phyloP scores from a whole-genome alignment of 805 yeast species.

The Myxozyma monticola region DNA sequence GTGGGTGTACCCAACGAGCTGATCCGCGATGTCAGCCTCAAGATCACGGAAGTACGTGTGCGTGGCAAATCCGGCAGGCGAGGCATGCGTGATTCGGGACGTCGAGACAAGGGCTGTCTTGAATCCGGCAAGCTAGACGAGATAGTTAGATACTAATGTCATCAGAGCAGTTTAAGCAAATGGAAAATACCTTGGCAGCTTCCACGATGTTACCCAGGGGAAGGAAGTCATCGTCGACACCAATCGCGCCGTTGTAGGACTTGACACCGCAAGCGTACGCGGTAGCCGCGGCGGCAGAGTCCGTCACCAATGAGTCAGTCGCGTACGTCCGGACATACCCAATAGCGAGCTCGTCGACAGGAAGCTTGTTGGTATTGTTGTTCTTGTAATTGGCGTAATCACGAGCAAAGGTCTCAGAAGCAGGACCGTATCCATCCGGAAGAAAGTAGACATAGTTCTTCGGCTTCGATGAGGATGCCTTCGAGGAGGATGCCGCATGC shows the following conservation, averaged over 20 bases:
- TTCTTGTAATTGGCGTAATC: conserved; percentile 22
- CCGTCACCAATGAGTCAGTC: conserved; percentile 74
- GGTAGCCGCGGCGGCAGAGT: conserved; percentile 97
- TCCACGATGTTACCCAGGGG: conserved; percentile 91
- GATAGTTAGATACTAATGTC: neutral
- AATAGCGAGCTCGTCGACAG: conserved; percentile 59
- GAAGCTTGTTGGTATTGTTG: conserved; percentile 38
- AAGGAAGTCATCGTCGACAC: conserved; percentile 63
- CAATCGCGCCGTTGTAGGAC: conserved; percentile 87
- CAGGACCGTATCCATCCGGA: conserved; percentile 33
- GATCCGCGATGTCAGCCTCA: conserved; percentile 84
- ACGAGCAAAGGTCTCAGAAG: conserved; percentile 31
- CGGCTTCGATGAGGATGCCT: conserved; percentile 9
- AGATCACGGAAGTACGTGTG: conserved; percentile 75
- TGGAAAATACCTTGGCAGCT: conserved; percentile 58
- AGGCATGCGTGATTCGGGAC: conserved; percentile 89
- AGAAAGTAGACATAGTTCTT: conserved; percentile 26
- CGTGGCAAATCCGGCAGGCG: conserved; percentile 86
- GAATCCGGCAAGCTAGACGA: conserved; percentile 57
- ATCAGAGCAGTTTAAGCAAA: conserved; percentile 1
- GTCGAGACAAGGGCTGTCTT: conserved; percentile 89
- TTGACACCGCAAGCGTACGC: conserved; percentile 85
- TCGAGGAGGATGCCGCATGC: neutral
- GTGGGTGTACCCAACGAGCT: conserved; percentile 72
- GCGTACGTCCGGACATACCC: conserved; percentile 88